A percentile compares a stretch with the other conserved stretches of the same genome.
phyloP scores from a whole-genome alignment of 129 eudicot species.

The Apium graveolens region DNA sequence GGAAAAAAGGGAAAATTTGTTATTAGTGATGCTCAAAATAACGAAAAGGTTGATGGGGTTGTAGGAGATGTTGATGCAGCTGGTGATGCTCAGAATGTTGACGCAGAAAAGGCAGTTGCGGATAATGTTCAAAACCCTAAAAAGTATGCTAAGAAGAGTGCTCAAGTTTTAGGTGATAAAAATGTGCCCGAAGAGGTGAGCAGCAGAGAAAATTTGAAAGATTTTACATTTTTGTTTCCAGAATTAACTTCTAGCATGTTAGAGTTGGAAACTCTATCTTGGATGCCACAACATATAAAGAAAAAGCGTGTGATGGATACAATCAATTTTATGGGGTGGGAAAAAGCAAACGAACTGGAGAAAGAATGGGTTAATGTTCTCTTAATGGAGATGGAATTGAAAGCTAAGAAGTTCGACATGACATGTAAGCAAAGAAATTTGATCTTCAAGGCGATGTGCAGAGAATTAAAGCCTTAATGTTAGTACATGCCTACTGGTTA shows the following conservation, averaged over 20 bases:
- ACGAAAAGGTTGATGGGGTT: too few relatives aligned
- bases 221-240: not conserved
- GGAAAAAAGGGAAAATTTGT: too few relatives aligned
- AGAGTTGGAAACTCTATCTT: not conserved
- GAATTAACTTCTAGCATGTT: not conserved
- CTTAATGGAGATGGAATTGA: not conserved
- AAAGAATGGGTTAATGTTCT: not conserved
- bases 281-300: not conserved
- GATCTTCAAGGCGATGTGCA: too few relatives aligned
- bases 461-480: too few relatives aligned
- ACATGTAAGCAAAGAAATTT: not conserved
- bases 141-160: too few relatives aligned
- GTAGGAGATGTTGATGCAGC: too few relatives aligned
- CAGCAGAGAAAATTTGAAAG: not conserved
- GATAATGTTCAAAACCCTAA: too few relatives aligned
- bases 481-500: too few relatives aligned
- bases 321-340: not conserved
- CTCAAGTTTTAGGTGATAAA: too few relatives aligned
- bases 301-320: not conserved
- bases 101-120: too few relatives aligned
- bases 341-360: not conserved
- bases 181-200: not conserved
- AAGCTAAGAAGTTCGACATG: not conserved
- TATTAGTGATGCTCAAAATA: too few relatives aligned
- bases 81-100: too few relatives aligned